phyloP scores from a whole-genome alignment of 306 rosid species.

The Oxytropis ochrocephala region DNA sequence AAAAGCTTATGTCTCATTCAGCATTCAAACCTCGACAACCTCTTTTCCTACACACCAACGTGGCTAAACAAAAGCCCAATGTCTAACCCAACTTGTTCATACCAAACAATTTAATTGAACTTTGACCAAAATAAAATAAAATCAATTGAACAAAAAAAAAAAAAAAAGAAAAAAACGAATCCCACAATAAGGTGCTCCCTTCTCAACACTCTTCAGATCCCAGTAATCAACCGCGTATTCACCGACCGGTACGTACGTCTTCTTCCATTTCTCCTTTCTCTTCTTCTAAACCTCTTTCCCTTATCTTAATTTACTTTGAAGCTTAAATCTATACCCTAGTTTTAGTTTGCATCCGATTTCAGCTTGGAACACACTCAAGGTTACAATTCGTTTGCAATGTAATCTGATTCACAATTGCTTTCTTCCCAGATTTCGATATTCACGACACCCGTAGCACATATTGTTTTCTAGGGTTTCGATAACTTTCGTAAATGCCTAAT shows the following conservation, averaged over 20 bases:
- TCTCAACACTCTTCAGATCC: conserved; percentile 19
- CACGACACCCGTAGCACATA: background rate
- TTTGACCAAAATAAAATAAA: too few relatives aligned
- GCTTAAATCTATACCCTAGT: conserved; percentile 5
- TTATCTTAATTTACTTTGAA: background rate
- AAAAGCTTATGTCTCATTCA: background rate
- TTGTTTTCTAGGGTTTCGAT: conserved; percentile 1
- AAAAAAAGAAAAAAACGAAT: background rate
- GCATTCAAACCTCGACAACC: background rate
- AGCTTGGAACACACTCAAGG: background rate
- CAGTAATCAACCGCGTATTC: background rate
- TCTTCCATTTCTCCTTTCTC: background rate
- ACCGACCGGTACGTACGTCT: conserved; percentile 12
- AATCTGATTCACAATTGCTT: background rate
- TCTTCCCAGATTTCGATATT: background rate
- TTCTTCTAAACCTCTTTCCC: background rate
- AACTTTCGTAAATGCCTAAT: background rate
- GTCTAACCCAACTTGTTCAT: background rate
- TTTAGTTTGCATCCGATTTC: background rate
- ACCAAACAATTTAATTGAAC: too few relatives aligned
- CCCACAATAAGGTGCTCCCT: background rate
- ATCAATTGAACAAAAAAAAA: background rate
- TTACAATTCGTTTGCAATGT: conserved; percentile 4
- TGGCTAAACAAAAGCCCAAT: conserved; percentile 20
- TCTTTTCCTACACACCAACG: conserved; percentile 1